These are phyloP conservation scores for Penicillium daleae DNA, from an alignment of 495 filamentous ascomycete genomes.

Conservation along the genomic window DNA sequence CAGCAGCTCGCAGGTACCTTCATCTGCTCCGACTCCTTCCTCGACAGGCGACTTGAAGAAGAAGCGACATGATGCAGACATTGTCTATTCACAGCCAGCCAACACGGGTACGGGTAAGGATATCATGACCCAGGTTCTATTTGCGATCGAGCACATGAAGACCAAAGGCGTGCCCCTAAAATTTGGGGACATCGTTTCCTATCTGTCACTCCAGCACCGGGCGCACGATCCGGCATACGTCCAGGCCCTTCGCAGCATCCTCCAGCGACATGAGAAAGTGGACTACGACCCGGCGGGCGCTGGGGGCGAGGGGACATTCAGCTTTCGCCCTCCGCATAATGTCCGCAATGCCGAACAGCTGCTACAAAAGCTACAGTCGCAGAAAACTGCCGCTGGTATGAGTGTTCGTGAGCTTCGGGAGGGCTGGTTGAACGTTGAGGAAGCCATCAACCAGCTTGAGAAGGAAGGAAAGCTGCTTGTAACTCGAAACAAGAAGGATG, in stretches of 20 bases:
- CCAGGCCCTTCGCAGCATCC: conserved; percentile 47
- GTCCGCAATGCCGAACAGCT: conserved; percentile 76
- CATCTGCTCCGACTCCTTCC: conserved; percentile 45
- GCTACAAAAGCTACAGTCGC: conserved; percentile 75
- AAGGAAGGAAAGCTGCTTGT: conserved; percentile 77
- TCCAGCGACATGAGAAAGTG: conserved; percentile 66
- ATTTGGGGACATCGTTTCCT: conserved; percentile 72
- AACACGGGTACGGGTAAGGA: conserved; percentile 76
- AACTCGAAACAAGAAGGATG: conserved; percentile 90
- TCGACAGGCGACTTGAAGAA: conserved; percentile 54
- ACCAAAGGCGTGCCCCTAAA: conserved; percentile 70
- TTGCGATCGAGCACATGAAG: conserved; percentile 84
- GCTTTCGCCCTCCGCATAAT: conserved; percentile 76
- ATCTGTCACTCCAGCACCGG: conserved; percentile 67
- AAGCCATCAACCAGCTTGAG: conserved; percentile 78
- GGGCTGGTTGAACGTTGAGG: conserved; percentile 84
- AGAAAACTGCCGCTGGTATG: conserved; percentile 79
- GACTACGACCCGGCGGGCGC: conserved; percentile 65
- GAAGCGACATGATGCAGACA: conserved; percentile 60
- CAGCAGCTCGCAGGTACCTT: conserved; percentile 46
- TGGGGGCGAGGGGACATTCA: conserved; percentile 68
- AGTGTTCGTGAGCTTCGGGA: conserved; percentile 88
- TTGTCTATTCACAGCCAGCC: conserved; percentile 77
- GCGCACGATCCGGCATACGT: conserved; percentile 50
- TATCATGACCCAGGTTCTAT: conserved; percentile 82